Evolutionary conservation across 2,329 filamentous ascomycete genomes (phyloP).

Genomic region (Penicillium sp.): DNA sequence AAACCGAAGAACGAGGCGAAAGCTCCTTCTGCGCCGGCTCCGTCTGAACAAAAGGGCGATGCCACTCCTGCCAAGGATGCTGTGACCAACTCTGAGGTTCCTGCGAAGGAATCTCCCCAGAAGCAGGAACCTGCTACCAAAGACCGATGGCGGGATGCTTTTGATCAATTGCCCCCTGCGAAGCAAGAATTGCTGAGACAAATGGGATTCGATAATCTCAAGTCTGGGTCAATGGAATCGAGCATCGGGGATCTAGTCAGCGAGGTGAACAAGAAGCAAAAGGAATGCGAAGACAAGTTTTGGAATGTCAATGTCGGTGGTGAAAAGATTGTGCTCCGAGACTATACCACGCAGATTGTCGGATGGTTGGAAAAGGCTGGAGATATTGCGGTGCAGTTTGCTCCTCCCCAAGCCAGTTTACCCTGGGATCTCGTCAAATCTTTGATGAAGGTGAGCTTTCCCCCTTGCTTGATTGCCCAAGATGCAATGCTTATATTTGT

Average conservation of each 20-base stretch:
- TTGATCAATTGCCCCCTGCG: background rate
- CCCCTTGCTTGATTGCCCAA: background rate
- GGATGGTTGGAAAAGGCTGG: constrained; percentile 15
- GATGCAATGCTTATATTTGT: too few relatives aligned
- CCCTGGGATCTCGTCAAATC: constrained; percentile 23
- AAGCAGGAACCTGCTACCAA: background rate
- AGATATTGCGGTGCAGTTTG: constrained; percentile 28
- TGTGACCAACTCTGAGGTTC: too few relatives aligned
- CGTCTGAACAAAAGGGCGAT: too few relatives aligned
- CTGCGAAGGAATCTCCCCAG: background rate
- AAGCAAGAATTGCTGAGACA: constrained; percentile 4
- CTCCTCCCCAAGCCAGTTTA: constrained; percentile 30
- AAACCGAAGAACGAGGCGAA: too few relatives aligned
- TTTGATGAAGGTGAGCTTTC: constrained; percentile 3
- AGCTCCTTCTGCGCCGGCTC: too few relatives aligned
- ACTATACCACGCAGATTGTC: constrained; percentile 13
- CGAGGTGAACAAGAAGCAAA: constrained; percentile 3
- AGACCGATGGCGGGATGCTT: constrained; percentile 1
- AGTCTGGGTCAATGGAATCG: constrained; percentile 1
- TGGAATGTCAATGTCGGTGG: constrained; percentile 8
- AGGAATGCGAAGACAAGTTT: constrained; percentile 10
- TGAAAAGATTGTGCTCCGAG: constrained; percentile 8
- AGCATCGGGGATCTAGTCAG: constrained; percentile 4
- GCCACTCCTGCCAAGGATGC: too few relatives aligned
- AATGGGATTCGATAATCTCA: constrained; percentile 3